A percentile compares a stretch with the other conserved stretches of the same genome.
phyloP scores from a whole-genome alignment of 129 eudicot genomes.

The Centella asiatica region DNA sequence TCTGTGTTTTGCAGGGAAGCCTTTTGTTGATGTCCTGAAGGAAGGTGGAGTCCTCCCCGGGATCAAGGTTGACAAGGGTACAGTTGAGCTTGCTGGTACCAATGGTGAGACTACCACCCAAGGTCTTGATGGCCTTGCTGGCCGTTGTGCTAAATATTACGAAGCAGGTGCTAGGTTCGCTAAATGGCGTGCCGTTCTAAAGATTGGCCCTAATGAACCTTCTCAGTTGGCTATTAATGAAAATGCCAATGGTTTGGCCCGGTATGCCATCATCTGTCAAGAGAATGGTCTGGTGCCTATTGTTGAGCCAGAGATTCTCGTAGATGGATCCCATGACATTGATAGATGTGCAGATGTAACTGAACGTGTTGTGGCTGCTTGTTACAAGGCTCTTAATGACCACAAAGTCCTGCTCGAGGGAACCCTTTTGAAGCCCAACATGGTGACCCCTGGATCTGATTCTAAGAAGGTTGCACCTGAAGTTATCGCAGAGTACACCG shows the following conservation, averaged over 20 bases:
- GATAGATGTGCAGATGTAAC: conserved; percentile 76
- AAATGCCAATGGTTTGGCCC: conserved; percentile 86
- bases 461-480: conserved; percentile 70
- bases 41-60: conserved; percentile 95
- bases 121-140: conserved; percentile 84
- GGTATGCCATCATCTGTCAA: conserved; percentile 93
- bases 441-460: conserved; percentile 93
- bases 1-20: conserved; percentile 61
- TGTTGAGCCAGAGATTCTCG: conserved; percentile 95
- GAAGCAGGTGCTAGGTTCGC: conserved; percentile 89
- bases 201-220: conserved; percentile 82
- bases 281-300: conserved; percentile 89
- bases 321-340: conserved; percentile 82
- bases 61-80: conserved; percentile 98
- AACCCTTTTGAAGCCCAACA: conserved; percentile 88
- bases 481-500: conserved; percentile 87
- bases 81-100: conserved; percentile 92
- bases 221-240: conserved; percentile 82
- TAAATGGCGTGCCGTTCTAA: conserved; percentile 90
- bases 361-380: conserved; percentile 88
- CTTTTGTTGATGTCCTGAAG: conserved; percentile 83
- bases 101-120: conserved; percentile 96
- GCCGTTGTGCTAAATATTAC: conserved; percentile 70
- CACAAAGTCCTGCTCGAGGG: conserved; percentile 91
- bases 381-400: conserved; percentile 97